Conservation (phyloP, 257 asterid species). For the Solanum piurae region DNA sequence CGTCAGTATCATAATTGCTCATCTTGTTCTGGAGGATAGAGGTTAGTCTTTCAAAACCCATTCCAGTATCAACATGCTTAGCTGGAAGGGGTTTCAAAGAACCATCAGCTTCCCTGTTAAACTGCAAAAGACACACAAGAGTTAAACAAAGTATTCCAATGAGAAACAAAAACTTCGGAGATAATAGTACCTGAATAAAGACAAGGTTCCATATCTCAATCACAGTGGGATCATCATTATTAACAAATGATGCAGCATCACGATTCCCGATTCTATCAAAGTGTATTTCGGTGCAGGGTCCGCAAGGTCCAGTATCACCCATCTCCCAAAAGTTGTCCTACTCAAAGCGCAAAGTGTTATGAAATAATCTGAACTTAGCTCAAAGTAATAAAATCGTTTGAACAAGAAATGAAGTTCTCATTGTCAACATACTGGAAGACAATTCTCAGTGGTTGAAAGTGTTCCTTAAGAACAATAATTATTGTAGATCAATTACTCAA, state of each 20-base stretch:
- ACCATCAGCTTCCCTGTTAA: slow-evolving; percentile 86
- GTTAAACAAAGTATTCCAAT: background rate
- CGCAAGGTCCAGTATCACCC: slow-evolving; percentile 99
- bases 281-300: slow-evolving; percentile 97
- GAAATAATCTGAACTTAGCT: background rate
- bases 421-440: background rate
- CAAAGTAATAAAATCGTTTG: background rate
- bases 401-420: background rate
- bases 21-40: slow-evolving; percentile 89
- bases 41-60: slow-evolving; percentile 98
- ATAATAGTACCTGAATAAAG: slow-evolving; percentile 72
- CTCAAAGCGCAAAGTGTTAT: slow-evolving; percentile 2
- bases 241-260: slow-evolving; percentile 76
- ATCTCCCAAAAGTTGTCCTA: slow-evolving; percentile 99
- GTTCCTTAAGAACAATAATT: background rate
- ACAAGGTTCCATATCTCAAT: slow-evolving; percentile 99
- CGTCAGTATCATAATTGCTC: slow-evolving; percentile 97
- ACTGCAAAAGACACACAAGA: slow-evolving; percentile 33
- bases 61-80: slow-evolving; percentile 93
- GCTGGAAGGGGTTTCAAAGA: slow-evolving; percentile 88
- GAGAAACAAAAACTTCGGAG: background rate
- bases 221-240: slow-evolving; percentile 91
- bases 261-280: slow-evolving; percentile 94
- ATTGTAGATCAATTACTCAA: background rate
- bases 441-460: background rate